Percentiles rank a stretch among this genome's conserved stretches.
phyloP scores from a whole-genome alignment of 441 rosid genomes.

The Adansonia madagascariensis region DNA sequence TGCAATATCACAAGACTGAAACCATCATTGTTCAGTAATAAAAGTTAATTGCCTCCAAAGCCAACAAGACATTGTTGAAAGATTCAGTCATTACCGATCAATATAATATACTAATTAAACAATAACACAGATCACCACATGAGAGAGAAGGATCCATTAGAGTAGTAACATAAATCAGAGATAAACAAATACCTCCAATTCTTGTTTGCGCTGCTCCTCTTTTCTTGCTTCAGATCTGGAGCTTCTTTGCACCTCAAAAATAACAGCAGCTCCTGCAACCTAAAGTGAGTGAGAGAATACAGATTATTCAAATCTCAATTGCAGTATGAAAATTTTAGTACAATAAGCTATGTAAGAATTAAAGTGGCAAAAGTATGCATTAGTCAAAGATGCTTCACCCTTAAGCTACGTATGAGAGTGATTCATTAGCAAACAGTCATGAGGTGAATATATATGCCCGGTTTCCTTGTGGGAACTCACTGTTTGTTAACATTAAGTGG shows the following conservation, averaged over 20 bases:
- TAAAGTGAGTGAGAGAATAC: conserved; percentile 7
- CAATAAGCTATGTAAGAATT: neutral
- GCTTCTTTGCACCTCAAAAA: conserved; percentile 65
- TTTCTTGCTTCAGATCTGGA: conserved; percentile 66
- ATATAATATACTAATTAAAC: neutral
- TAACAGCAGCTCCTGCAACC: conserved; percentile 68
- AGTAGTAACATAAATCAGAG: neutral
- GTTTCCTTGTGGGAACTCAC: neutral
- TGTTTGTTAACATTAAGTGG: neutral
- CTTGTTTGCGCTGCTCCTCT: conserved; percentile 55
- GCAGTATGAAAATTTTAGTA: neutral
- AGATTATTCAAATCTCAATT: conserved; percentile 6
- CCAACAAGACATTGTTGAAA: neutral
- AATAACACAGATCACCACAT: neutral
- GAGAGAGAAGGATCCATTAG: conserved; percentile 1
- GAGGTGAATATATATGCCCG: neutral
- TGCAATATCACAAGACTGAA: neutral
- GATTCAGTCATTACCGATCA: neutral
- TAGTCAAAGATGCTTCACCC: conserved; percentile 8
- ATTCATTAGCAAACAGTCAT: neutral
- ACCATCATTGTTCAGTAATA: neutral
- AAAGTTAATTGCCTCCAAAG: neutral
- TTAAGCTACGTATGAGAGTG: neutral
- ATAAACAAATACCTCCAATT: conserved; percentile 42
- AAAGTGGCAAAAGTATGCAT: neutral